These are phyloP conservation scores for Triticum dicoccoides DNA, from an alignment of 176 grass and related monocot species.

Conservation along the genomic window DNA sequence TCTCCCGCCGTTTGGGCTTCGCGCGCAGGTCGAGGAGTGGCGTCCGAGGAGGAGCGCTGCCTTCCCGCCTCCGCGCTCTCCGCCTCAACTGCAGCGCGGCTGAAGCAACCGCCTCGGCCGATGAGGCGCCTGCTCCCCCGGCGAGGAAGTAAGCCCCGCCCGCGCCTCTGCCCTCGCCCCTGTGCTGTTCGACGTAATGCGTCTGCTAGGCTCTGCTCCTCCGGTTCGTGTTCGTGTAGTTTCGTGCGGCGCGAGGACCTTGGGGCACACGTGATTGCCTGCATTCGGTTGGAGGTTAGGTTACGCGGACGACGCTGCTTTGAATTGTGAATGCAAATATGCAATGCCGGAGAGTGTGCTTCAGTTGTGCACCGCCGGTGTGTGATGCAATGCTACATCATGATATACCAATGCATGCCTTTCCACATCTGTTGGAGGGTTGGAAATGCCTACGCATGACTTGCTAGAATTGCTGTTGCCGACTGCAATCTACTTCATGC, in stretches of 20 bases:
- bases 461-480: not conserved
- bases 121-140: conserved; percentile 32
- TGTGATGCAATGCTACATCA: not conserved
- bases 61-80: conserved; percentile 15
- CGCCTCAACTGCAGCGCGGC: conserved; percentile 33
- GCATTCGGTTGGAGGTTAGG: not conserved
- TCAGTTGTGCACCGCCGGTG: not conserved
- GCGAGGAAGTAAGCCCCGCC: conserved; percentile 35
- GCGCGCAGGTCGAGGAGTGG: conserved; percentile 33
- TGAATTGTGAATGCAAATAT: not conserved
- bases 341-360: not conserved
- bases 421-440: not conserved
- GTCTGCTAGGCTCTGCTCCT: not conserved
- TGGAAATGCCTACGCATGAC: not conserved
- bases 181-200: conserved; percentile 40
- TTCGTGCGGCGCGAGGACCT: not conserved
- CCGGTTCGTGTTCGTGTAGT: not conserved
- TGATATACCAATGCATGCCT: not conserved
- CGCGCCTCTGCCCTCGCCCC: not conserved
- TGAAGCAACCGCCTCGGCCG: not conserved
- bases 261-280: not conserved
- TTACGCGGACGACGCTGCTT: not conserved
- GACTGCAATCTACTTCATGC: not conserved
- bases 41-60: conserved; percentile 28
- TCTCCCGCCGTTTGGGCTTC: not conserved